Base-by-base conservation (phyloP, 768 basidiomycete species). In the Serendipita indica region DNA sequence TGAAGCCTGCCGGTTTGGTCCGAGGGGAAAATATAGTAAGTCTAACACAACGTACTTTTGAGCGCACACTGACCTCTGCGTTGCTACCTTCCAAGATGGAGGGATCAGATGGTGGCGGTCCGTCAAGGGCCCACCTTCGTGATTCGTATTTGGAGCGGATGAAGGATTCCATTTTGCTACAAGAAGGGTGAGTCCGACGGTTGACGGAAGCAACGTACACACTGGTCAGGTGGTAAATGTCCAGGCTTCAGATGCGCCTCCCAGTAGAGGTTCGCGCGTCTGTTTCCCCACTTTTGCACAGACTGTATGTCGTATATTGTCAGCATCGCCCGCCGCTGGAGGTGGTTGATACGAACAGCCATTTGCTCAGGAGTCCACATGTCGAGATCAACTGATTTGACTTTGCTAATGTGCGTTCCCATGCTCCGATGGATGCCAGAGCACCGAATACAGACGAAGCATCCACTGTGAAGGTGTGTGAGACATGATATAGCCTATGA, bases 321-420 rank as follows among this genome's bases (percentile, higher is more conserved):
- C 41, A 43, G 46, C 33, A 22, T 20, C 16, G 27, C 6, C n/a
- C 4, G 18, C 57, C 39, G 39, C 33, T 41, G 39, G 4, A 4
- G 56, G 34, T 33, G 6, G 12, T 3, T 30, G 18, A 1, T 28
- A 63, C 78, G 61, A 64, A 91, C 92, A 73, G 84, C 82, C 86
- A 99, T 93, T 72, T 99, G 94, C 62, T 97, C 92, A 2, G 90
- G 89, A 5, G 90, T 94, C 94, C 94, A 99, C 16, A 87, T 81
- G 65, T 99, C 94, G 58, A 99, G 82, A 72, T 99, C 94, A 58
- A 99, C 89, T 2, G 91, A 94, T 67, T 96, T 96, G 68, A 99
- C 88, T 67, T 86, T 89, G 72, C 87, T 89, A 70, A 98, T 96
- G 70, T 99, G 94, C 0, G 94, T 97, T 61, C 94, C 94, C 90